Conservation (phyloP, 345 rosid species). For the Erysimum cheiranthoides region DNA sequence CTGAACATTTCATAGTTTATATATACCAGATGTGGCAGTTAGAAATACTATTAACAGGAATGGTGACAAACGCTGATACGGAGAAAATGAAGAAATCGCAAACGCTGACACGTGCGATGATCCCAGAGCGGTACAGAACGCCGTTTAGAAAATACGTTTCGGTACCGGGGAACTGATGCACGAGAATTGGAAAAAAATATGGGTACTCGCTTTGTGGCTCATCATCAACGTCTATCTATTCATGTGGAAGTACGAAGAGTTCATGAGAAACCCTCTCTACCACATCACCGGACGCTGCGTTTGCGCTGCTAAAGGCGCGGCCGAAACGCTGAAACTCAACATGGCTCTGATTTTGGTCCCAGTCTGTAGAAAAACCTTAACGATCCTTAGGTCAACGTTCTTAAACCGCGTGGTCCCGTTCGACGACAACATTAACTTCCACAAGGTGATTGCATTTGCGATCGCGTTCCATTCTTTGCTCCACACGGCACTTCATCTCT, state of each 20-base stretch:
- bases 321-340: slow-evolving; percentile 86
- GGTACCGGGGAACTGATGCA: slow-evolving; percentile 50
- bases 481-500: slow-evolving; percentile 63
- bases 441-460: slow-evolving; percentile 62
- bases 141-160: slow-evolving; percentile 61
- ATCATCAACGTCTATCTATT: slow-evolving; percentile 54
- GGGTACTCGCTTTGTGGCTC: slow-evolving; percentile 63
- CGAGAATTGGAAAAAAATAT: slow-evolving; percentile 75
- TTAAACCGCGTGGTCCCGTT: slow-evolving; percentile 68
- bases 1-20: slow-evolving; percentile 19
- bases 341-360: slow-evolving; percentile 91
- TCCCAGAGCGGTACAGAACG: slow-evolving; percentile 73
- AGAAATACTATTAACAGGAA: slow-evolving; percentile 75
- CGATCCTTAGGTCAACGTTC: slow-evolving; percentile 67
- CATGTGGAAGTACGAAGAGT: slow-evolving; percentile 61
- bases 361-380: slow-evolving; percentile 78
- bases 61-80: slow-evolving; percentile 61
- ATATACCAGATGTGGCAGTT: slow-evolving; percentile 86
- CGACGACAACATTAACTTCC: slow-evolving; percentile 93
- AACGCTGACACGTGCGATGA: slow-evolving; percentile 74
- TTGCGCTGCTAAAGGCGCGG: slow-evolving; percentile 82
- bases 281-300: slow-evolving; percentile 81
- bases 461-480: slow-evolving; percentile 55
- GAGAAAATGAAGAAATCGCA: slow-evolving; percentile 48
- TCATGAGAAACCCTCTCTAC: slow-evolving; percentile 48